Base-by-base conservation (phyloP, 2,329 filamentous ascomycete species). In the Aspergillus latus region DNA sequence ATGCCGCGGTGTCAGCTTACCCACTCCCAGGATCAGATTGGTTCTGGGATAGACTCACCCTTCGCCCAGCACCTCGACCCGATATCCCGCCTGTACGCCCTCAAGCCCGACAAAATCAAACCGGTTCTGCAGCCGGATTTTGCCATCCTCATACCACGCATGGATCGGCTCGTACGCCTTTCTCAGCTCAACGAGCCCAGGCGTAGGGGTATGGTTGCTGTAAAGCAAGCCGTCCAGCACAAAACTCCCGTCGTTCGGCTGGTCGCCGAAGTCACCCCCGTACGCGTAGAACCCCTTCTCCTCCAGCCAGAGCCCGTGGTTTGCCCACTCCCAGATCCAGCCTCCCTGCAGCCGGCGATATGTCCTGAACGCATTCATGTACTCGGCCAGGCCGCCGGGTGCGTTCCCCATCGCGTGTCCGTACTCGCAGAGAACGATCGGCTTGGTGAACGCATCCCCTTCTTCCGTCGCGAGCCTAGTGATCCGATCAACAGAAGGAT, bases 371-470 rank as follows among this genome's bases (percentile, higher is more conserved):
- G 80, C 78, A 40, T 85, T 77, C 48, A 87, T 78, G 58, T 90
- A 90, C 58, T 89, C 87, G 58, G 87, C 81, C 9, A 90, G 77
- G 34, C 82, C 83, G 1, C 88, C 88, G 0, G 88, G 88, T 0
- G 87, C 88, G 63, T 90, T 90, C 5, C 88, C 88, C 88, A 90
- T 90, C 1, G 88, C 86, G 64, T 82, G 80, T 0, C 74, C 77
- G 56, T 78, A 83, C 63, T 83, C 81, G 59, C 80, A 83, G 1
- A 56, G 44, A 8, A 56, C 54, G 37, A 56, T 52, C 3, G 54
- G 54, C 29, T 56, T 56, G 8, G 3, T 81, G 64, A 37, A 75
- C 55, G 9, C 69, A 64, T 75, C 74, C 8, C 78, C 72, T 15
- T 74, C 82, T 11, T 70, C 72, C 55, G 76, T 68, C 42, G 75